Evolutionary conservation across 129 eudicot species (phyloP).

Genomic region (Flaveria sonorensis): DNA sequence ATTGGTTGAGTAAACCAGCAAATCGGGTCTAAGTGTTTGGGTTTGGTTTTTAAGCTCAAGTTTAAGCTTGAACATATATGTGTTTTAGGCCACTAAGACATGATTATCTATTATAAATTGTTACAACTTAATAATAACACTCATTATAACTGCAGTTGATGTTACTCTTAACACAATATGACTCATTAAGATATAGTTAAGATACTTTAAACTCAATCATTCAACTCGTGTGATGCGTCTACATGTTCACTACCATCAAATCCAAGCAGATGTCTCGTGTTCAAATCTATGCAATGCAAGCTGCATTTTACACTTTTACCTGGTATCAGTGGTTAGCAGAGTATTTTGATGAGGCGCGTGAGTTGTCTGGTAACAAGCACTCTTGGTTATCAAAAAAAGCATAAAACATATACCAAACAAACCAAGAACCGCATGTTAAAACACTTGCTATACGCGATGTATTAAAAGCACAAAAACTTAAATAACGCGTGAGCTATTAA

Average conservation of each 20-base stretch:
- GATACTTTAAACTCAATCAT: no score
- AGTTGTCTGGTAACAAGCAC: neutral
- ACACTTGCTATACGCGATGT: neutral
- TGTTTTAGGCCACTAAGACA: no score
- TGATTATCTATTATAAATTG: no score
- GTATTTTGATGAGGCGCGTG: neutral
- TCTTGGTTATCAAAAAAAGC: neutral
- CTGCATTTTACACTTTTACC: neutral
- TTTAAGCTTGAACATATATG: neutral
- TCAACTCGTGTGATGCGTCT: no score
- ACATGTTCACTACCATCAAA: no score
- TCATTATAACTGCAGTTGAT: no score
- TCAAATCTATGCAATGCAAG: neutral
- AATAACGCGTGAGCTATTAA: constrained; percentile 63
- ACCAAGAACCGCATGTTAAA: constrained; percentile 6
- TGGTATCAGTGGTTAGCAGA: neutral
- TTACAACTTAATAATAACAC: no score
- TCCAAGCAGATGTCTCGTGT: no score
- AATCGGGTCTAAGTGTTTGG: neutral
- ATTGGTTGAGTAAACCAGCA: neutral
- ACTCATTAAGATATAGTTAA: no score
- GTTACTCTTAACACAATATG: no score
- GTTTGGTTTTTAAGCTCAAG: neutral
- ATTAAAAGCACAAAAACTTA: constrained; percentile 12
- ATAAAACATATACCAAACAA: constrained; percentile 22